Conservation (phyloP, 768 basidiomycete species). For the Rhodotorula paludigena region DNA sequence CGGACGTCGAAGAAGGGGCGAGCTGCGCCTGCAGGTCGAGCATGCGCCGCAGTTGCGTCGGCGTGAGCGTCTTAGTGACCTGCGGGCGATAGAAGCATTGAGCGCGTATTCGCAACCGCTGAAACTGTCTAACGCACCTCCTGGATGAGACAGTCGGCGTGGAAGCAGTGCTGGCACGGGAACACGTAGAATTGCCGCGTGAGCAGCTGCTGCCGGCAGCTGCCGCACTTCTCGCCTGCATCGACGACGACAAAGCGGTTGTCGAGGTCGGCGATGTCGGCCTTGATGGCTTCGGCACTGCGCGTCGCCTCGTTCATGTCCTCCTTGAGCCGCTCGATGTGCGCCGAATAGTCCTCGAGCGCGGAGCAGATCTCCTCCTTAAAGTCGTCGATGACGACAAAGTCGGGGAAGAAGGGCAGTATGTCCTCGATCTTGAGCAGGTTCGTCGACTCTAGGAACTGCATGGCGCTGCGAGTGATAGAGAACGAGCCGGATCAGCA, state of each 20-base stretch:
- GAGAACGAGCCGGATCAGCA: background rate
- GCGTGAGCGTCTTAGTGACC: conserved; percentile 87
- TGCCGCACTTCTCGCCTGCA: conserved; percentile 75
- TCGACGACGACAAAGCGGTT: conserved; percentile 90
- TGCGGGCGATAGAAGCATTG: conserved; percentile 44
- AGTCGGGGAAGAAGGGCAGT: conserved; percentile 98
- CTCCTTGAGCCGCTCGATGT: conserved; percentile 78
- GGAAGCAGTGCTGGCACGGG: conserved; percentile 95
- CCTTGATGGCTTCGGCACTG: conserved; percentile 86
- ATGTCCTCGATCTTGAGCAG: conserved; percentile 98
- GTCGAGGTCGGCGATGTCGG: conserved; percentile 76
- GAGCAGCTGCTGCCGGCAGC: conserved; percentile 68
- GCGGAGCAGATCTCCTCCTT: conserved; percentile 97
- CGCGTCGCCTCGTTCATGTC: conserved; percentile 96
- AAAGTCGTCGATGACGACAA: conserved; percentile 98
- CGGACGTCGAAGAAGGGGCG: conserved; percentile 50
- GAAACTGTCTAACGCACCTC: conserved; percentile 59
- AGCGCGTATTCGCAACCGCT: background rate
- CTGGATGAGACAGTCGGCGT: conserved; percentile 91
- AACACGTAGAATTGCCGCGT: conserved; percentile 96
- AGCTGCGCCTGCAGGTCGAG: conserved; percentile 78
- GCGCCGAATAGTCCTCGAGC: conserved; percentile 83
- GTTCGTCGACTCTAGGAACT: conserved; percentile 87
- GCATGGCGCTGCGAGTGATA: conserved; percentile 69
- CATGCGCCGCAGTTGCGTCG: conserved; percentile 75